phyloP scores from a whole-genome alignment of 1,284 basidiomycete species.

The Melampsora americana region DNA sequence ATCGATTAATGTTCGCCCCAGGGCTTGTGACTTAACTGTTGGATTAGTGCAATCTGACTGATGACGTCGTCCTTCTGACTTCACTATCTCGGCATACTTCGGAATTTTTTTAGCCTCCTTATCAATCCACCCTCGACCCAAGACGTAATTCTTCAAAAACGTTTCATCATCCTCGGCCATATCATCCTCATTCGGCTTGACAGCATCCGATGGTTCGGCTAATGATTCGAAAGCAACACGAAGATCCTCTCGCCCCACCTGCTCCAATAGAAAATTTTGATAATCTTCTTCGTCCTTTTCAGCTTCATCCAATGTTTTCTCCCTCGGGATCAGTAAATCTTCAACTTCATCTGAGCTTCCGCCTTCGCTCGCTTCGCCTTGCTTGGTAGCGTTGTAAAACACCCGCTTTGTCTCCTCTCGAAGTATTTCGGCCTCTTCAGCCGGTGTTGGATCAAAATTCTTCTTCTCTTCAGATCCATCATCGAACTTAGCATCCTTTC shows the following conservation, averaged over 20 bases:
- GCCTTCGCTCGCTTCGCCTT: slow-evolving; percentile 57
- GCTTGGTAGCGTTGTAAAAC: slow-evolving; percentile 63
- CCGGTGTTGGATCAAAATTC: slow-evolving; percentile 62
- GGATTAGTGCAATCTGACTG: slow-evolving; percentile 52
- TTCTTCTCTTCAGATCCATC: slow-evolving; percentile 41
- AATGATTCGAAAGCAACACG: slow-evolving; percentile 46
- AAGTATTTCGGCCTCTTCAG: slow-evolving; percentile 71
- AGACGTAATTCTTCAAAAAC: slow-evolving; percentile 80
- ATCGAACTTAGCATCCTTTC: slow-evolving; percentile 44
- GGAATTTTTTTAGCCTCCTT: slow-evolving; percentile 54
- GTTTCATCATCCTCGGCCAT: slow-evolving; percentile 58
- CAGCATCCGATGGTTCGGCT: slow-evolving; percentile 40
- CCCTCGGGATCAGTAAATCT: slow-evolving; percentile 64
- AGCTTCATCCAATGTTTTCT: slow-evolving; percentile 71
- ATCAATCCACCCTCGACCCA: slow-evolving; percentile 86
- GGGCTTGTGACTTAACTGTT: slow-evolving; percentile 78
- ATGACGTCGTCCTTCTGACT: slow-evolving; percentile 49
- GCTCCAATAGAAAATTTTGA: slow-evolving; percentile 70
- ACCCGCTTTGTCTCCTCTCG: slow-evolving; percentile 79
- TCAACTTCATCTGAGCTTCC: slow-evolving; percentile 61
- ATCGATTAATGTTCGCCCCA: slow-evolving; percentile 51
- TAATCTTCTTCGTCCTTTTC: slow-evolving; percentile 77
- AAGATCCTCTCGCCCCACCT: slow-evolving; percentile 72
- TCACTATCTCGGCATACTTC: slow-evolving; percentile 50
- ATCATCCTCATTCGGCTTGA: slow-evolving; percentile 40